These are phyloP conservation scores for Microstroma glucosiphilum DNA, from an alignment of 1,284 basidiomycete species.

Conservation along the genomic window DNA sequence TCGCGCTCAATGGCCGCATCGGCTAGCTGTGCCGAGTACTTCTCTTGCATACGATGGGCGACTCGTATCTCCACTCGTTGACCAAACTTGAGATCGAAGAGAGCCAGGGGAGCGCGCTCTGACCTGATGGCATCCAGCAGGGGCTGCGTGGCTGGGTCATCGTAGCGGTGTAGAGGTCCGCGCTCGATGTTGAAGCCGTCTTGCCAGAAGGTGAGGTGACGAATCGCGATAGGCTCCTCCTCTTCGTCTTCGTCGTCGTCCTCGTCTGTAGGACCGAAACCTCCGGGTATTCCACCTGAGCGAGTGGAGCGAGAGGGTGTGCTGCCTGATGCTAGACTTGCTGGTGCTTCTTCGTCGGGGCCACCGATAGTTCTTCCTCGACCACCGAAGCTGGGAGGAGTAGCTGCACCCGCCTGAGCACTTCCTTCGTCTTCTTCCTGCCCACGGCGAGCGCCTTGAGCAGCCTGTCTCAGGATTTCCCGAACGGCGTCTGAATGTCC, in stretches of 20 bases:
- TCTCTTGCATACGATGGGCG: conserved; percentile 66
- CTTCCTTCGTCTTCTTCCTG: conserved; percentile 15
- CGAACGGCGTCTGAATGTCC: conserved; percentile 66
- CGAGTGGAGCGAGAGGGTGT: background rate
- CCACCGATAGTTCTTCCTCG: conserved; percentile 16
- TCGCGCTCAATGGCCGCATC: too few species aligned
- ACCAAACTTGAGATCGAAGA: conserved; percentile 70
- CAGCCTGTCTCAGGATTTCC: conserved; percentile 69
- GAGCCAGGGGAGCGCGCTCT: conserved; percentile 71
- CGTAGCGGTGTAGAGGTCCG: conserved; percentile 76
- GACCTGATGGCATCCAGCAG: conserved; percentile 72
- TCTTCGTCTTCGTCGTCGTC: conserved; percentile 53
- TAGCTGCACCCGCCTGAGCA: background rate
- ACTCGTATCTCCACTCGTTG: conserved; percentile 84
- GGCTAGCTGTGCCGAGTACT: conserved; percentile 58
- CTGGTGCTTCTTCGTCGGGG: conserved; percentile 9
- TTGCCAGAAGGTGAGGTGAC: conserved; percentile 85
- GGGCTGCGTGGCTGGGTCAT: conserved; percentile 69
- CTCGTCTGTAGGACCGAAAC: conserved; percentile 14
- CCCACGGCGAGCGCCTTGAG: conserved; percentile 57
- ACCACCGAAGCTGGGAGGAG: conserved; percentile 15
- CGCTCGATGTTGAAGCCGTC: conserved; percentile 91
- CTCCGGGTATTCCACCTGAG: conserved; percentile 7
- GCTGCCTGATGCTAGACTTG: conserved; percentile 1
- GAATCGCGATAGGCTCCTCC: conserved; percentile 59